Evolutionary conservation across 768 basidiomycete genomes (phyloP).

Genomic region (Hypholoma sublateritium): DNA sequence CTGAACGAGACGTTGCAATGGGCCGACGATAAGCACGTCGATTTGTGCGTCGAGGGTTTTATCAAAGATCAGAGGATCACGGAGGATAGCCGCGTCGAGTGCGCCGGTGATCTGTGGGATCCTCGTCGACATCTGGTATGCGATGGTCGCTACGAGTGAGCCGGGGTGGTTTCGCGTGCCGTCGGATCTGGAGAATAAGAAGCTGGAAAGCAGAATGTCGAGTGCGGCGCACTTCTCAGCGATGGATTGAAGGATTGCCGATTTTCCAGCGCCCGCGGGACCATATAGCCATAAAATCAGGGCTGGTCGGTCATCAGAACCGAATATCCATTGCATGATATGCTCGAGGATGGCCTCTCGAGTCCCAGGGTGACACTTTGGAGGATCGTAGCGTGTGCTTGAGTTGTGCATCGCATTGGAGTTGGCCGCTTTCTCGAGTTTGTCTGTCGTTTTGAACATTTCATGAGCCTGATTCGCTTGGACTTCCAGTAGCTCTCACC

Average conservation of each 20-base stretch:
- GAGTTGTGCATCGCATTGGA: not conserved
- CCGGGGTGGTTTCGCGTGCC: not conserved
- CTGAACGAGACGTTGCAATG: not conserved
- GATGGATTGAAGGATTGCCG: not conserved
- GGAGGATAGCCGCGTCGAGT: not conserved
- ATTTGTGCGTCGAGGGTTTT: not conserved
- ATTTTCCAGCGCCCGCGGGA: slow-evolving; percentile 1
- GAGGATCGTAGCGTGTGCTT: not conserved
- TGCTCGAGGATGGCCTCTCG: not conserved
- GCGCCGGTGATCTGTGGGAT: not conserved
- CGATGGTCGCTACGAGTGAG: not conserved
- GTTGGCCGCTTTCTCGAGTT: no score
- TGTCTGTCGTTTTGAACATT: no score
- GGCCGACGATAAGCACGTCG: not conserved
- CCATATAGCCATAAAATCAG: not conserved
- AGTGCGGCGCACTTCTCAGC: not conserved
- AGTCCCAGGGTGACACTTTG: not conserved
- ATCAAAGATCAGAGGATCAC: not conserved
- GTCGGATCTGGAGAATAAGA: not conserved
- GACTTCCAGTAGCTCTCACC: no score
- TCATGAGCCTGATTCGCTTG: no score
- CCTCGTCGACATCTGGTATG: not conserved
- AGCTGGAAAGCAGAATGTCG: not conserved
- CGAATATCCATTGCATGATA: not conserved
- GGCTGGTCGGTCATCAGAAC: not conserved